Evolutionary conservation across 1,284 basidiomycete species (phyloP).

Genomic region (Cryptococcus sp.): DNA sequence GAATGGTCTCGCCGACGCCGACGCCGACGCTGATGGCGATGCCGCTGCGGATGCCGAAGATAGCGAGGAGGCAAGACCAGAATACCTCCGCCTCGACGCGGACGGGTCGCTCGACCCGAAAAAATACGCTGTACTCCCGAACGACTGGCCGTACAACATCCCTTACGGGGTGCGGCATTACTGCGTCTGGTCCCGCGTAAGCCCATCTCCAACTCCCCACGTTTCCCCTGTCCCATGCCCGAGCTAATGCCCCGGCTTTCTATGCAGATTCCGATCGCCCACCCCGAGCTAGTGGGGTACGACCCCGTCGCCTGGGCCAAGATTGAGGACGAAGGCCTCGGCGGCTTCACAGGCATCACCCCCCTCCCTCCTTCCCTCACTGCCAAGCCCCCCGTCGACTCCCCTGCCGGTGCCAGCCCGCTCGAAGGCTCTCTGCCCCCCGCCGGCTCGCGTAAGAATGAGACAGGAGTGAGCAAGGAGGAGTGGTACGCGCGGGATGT

Average conservation of each 20-base stretch:
- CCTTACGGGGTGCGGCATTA: constrained; percentile 46
- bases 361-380: constrained; percentile 8
- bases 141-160: constrained; percentile 50
- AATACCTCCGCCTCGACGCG: constrained; percentile 32
- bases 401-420: not conserved
- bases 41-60: constrained; percentile 5
- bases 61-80: constrained; percentile 21
- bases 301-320: constrained; percentile 35
- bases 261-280: constrained; percentile 45
- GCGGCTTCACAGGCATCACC: constrained; percentile 45
- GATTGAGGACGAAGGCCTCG: constrained; percentile 40
- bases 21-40: not conserved
- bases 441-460: constrained; percentile 1
- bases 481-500: constrained; percentile 40
- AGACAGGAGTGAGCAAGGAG: constrained; percentile 4
- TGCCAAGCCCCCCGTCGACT: not conserved
- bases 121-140: constrained; percentile 43
- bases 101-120: constrained; percentile 28
- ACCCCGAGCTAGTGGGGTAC: constrained; percentile 39
- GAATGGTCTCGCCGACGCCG: not conserved
- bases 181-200: constrained; percentile 46
- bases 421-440: not conserved
- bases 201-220: constrained; percentile 4
- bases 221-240: not conserved
- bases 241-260: not conserved